phyloP scores from a whole-genome alignment of 768 basidiomycete species.

The Panus rudis region DNA sequence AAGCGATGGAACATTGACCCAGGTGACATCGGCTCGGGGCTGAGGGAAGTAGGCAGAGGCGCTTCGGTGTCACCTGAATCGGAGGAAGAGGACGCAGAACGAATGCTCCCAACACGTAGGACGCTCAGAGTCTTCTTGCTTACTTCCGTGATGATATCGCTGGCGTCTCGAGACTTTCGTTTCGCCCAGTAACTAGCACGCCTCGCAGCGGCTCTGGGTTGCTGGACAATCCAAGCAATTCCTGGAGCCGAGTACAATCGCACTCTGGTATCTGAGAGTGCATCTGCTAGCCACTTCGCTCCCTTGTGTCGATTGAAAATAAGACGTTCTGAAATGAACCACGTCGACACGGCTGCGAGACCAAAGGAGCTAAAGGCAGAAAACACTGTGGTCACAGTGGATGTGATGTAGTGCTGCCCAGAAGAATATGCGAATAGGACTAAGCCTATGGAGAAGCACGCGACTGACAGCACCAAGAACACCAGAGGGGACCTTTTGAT shows the following conservation, averaged over 20 bases:
- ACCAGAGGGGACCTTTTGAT: conserved; percentile 80
- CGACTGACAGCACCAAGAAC: conserved; percentile 78
- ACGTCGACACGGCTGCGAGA: conserved; percentile 60
- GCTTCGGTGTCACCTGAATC: conserved; percentile 8
- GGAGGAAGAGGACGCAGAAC: not conserved
- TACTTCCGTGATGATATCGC: conserved; percentile 12
- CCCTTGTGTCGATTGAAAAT: conserved; percentile 57
- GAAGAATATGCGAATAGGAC: conserved; percentile 76
- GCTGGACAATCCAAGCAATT: conserved; percentile 18
- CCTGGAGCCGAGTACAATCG: conserved; percentile 16
- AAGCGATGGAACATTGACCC: conserved; percentile 6
- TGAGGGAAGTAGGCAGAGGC: conserved; percentile 8
- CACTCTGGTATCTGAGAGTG: conserved; percentile 27
- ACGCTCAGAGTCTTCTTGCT: conserved; percentile 6
- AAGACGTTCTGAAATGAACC: conserved; percentile 70
- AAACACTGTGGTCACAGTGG: conserved; percentile 68
- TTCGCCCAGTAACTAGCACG: conserved; percentile 13
- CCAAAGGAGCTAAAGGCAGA: conserved; percentile 71
- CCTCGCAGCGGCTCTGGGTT: conserved; percentile 15
- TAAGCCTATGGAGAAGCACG: conserved; percentile 74
- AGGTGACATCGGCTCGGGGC: conserved; percentile 16
- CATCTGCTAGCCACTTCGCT: conserved; percentile 63
- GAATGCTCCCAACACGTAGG: not conserved
- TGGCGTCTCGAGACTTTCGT: conserved; percentile 11
- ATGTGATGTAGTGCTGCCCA: conserved; percentile 49